Conservation (phyloP, 352 stramenopile species). For the Pythium periplocum region DNA sequence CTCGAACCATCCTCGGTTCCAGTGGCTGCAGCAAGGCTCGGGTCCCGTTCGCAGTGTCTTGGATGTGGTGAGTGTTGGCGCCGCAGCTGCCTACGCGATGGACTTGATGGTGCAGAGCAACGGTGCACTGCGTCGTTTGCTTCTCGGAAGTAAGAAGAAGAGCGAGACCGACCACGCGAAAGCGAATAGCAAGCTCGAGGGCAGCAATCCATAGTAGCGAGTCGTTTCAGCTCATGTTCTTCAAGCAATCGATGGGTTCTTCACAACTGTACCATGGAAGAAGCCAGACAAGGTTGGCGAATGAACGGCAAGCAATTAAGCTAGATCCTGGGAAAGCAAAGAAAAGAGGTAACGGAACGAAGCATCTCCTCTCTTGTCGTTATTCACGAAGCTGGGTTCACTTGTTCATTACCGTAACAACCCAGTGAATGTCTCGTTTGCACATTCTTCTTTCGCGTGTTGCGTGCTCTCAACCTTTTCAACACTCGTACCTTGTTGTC, state of each 20-base stretch:
- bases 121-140: slow-evolving; percentile 5
- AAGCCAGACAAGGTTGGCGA: background rate
- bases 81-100: slow-evolving; percentile 35
- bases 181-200: background rate
- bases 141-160: slow-evolving; percentile 2
- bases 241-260: no score
- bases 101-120: slow-evolving; percentile 8
- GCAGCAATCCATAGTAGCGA: no score
- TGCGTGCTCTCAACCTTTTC: no score
- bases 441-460: no score
- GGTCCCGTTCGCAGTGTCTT: slow-evolving; percentile 25
- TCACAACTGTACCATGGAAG: background rate
- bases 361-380: no score
- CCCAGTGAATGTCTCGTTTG: no score
- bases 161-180: background rate
- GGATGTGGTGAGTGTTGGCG: slow-evolving; percentile 29
- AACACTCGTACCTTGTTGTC: no score
- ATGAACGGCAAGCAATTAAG: background rate
- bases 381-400: no score
- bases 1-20: slow-evolving; percentile 16
- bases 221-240: no score
- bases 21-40: slow-evolving; percentile 30
- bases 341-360: no score
- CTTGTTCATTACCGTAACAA: no score
- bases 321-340: background rate